Conservation (phyloP, 495 filamentous ascomycete species). For the Daldinia bambusicola region DNA sequence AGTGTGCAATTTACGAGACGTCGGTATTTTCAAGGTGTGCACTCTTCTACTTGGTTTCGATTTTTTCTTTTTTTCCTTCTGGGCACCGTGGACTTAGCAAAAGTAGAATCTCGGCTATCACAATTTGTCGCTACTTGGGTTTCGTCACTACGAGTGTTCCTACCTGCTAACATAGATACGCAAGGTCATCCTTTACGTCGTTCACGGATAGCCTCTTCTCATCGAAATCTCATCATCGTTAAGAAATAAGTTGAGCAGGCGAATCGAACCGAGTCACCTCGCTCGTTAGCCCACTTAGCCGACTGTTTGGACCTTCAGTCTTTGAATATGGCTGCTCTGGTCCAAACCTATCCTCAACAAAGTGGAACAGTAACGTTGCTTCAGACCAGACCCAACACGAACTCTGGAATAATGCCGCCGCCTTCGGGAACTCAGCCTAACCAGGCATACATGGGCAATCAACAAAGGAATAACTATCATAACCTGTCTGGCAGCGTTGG, state of each 20-base stretch:
- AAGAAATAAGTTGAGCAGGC: conserved; percentile 23
- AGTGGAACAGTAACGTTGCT: conserved; percentile 83
- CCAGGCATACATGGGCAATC: conserved; percentile 65
- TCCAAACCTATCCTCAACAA: conserved; percentile 88
- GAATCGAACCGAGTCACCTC: conserved; percentile 39
- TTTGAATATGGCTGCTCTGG: conserved; percentile 84
- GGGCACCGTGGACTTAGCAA: background rate
- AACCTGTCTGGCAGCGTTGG: conserved; percentile 59
- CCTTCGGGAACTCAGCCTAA: conserved; percentile 62
- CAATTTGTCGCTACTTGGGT: background rate
- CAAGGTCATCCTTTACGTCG: conserved; percentile 6
- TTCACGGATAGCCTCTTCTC: conserved; percentile 12
- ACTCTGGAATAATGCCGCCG: conserved; percentile 71
- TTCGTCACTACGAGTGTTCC: background rate
- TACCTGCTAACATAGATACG: conserved; percentile 18
- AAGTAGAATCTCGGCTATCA: background rate
- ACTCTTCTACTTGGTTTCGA: background rate
- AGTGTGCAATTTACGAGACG: conserved; percentile 19
- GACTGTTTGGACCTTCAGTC: conserved; percentile 26
- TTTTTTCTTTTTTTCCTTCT: background rate
- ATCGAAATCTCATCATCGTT: conserved; percentile 2
- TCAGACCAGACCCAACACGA: conserved; percentile 77
- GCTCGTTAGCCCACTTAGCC: conserved; percentile 30
- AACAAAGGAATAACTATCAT: conserved; percentile 74
- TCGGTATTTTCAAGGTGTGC: conserved; percentile 32